These are phyloP conservation scores for Yarrowia sp. DNA, from an alignment of 805 yeast species.

Conservation along the genomic window DNA sequence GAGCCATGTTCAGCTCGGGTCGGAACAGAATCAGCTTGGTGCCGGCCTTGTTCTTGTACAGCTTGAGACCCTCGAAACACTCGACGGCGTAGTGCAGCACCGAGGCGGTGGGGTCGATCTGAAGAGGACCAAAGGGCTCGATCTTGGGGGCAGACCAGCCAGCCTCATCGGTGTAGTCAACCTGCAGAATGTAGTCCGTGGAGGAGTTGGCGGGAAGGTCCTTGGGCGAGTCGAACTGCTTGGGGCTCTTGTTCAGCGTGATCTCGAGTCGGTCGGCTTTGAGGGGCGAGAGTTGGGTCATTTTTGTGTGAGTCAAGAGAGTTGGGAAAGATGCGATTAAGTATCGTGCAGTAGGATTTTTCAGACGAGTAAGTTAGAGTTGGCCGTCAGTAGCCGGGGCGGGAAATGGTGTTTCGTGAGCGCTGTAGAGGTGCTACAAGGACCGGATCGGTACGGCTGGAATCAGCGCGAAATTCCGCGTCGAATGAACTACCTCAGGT, in stretches of 20 bases:
- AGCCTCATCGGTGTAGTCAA: slow-evolving; percentile 74
- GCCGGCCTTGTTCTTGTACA: slow-evolving; percentile 62
- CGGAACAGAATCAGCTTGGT: slow-evolving; percentile 84
- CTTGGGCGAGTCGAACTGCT: slow-evolving; percentile 64
- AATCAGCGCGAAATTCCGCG: too few species aligned
- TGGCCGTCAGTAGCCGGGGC: slow-evolving; percentile 26
- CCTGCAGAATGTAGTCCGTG: slow-evolving; percentile 85
- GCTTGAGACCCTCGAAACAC: slow-evolving; percentile 95
- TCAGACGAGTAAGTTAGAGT: slow-evolving; percentile 14
- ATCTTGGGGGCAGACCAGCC: slow-evolving; percentile 93
- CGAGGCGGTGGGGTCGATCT: slow-evolving; percentile 84
- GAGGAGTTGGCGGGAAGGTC: slow-evolving; percentile 71
- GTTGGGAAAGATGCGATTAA: neutral
- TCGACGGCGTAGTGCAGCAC: slow-evolving; percentile 96
- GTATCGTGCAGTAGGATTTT: slow-evolving; percentile 17
- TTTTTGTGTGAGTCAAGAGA: neutral
- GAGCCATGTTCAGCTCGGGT: slow-evolving; percentile 87
- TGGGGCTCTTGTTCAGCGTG: slow-evolving; percentile 57
- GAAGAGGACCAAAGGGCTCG: slow-evolving; percentile 78
- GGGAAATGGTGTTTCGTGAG: neutral
- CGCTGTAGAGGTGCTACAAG: too few species aligned
- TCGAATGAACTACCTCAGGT: neutral
- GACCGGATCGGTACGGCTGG: neutral
- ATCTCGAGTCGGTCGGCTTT: slow-evolving; percentile 63
- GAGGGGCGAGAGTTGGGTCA: slow-evolving; percentile 52